Evolutionary conservation across 2,329 filamentous ascomycete species (phyloP), one percentile per base, ranked within the genome.

Genomic region (Paecilomyces niveus): DNA sequence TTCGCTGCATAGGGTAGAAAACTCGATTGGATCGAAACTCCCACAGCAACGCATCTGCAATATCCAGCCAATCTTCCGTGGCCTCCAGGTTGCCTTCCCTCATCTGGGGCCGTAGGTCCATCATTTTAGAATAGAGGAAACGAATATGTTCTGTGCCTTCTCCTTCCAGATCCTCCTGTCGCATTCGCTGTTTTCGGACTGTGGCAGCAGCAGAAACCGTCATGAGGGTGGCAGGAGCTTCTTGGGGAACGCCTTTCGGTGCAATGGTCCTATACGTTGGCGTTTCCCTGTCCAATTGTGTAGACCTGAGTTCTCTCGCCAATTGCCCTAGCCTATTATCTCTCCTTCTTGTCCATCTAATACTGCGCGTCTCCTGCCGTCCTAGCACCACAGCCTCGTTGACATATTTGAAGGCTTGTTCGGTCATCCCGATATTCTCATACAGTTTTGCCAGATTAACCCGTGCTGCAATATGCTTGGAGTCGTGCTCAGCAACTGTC

Each of bases 391-490:
- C 83, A 8, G 90, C 86, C 70, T 95, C 88, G 33, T 88, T 88
- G 54, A 90, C 85, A 55, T 92, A 83, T 59, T 89, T 86, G 59
- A 92, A 84, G 1, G 92, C 92, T 67, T 90, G 85, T 66, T 92
- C 88, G 22, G 83, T 85, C 74, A 88, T 85, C 62, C 86, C 86
- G 52, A 83, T 83, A 62, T 82, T 85, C 70, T 95, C 90, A 68
- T 95, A 96, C 72, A 97, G 85, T 66, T 89, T 92, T 11, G 90
- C 90, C 9, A 97, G 80, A 65, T 90, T 85, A 31, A 89, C 85
- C 45, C 90, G 87, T 45, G 90, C 89, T 61, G 92, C 87, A 54
- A 93, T 85, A 59, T 88, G 86, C 49, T 85, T 80, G 52, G 86
- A 78, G 62, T 95, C 89, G 59, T 85, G 82, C 55, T 90, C 85